Base-by-base conservation (phyloP, 2,329 filamentous ascomycete genomes). In the Fusarium luffae region DNA sequence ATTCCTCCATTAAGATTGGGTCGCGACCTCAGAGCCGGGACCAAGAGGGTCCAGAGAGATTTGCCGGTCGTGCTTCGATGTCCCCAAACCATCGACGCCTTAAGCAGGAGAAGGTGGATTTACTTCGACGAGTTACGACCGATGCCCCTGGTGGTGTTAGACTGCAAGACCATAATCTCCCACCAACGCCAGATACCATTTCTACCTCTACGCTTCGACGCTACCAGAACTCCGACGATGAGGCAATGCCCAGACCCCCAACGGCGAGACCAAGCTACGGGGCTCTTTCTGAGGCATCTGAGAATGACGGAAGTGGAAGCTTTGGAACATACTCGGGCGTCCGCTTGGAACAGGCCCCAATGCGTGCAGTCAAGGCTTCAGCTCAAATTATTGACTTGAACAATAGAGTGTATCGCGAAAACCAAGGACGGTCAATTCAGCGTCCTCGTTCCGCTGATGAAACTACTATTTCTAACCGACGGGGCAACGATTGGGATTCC, bases 161-260 rank as follows among this genome's bases (percentile, higher is more conserved):
- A 71, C 63, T 82, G 3, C 79, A 82, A 55, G 80, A 83, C 7
- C 82, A 84, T 19, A 77, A 77, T 19, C 77, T 89, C 3, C 87
- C 87, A 12, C 87, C 87, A 0, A 89, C 87, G 0, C 87, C 87
- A 0, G 87, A 89, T 68, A 89, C 87, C 0, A 85, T 88, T 21
- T 87, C 87, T 2, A 87, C 85, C 4, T 85, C 85, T 3, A 87
- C 85, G 0, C 79, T 89, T 34, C 80, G 82, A 8, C 81, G 82
- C 16, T 85, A 82, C 62, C 82, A 86, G 65, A 82, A 81, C 49
- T 88, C 86, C 0, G 82, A 83, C 56, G 82, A 83, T 55, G 86
- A 88, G 44, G 83, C 82, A 0, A 74, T 86, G 2, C 75, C 78
- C 0, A 79, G 76, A 10, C 77, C 79, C 5, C 76, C 74, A 4